Base-by-base conservation (phyloP, 805 yeast species). In the Starmerella sp. region DNA sequence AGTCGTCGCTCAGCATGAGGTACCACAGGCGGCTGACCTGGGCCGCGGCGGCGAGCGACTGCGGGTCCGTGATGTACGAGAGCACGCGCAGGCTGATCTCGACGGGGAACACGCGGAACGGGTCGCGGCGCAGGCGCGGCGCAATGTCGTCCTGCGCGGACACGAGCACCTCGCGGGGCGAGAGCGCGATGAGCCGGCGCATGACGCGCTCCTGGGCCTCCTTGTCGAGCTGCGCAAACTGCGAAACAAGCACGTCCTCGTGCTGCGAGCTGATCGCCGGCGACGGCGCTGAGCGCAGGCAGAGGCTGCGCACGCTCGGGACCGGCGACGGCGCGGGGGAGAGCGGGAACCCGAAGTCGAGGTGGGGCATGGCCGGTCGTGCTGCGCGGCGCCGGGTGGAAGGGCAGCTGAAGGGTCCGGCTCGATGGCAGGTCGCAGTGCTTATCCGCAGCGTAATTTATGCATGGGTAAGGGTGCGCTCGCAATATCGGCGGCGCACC, bases 21-120 rank as follows among this genome's bases (percentile, higher is more conserved):
- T 71, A 69, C 98, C 98, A 91, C 52, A 80, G 82, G 54, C 81
- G 78, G 32, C 91, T 85, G 1, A 91, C 97, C 66, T 86, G 95
- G 0, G 96, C 91, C 0, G 97, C 96, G 58, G 84, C 84, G 63
- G 97, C 91, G 44, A 91, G 75, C 10, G 96, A 84, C 56, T 80
- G 80, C 69, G 75, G 74, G 56, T 96, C 93, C 66, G 87, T 96
- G 61, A 91, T 71, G 68, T 86, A 88, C 59, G 95, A 84, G 39
- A 91, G 72, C 39, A 91, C 84, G 65, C 87, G 86, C 53, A 89
- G 75, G 2, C 95, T 80, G 46, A 91, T 70, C 65, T 93, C 97
- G 58, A 78, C 76, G 1, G 98, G 98, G 50, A 91, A 65, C 42
- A 69, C 66, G 45, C 70, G 74, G 51, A 73, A 72, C 35, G 76